Evolutionary conservation across 768 basidiomycete species (phyloP).

Genomic region (Kwoniella dendrophila): DNA sequence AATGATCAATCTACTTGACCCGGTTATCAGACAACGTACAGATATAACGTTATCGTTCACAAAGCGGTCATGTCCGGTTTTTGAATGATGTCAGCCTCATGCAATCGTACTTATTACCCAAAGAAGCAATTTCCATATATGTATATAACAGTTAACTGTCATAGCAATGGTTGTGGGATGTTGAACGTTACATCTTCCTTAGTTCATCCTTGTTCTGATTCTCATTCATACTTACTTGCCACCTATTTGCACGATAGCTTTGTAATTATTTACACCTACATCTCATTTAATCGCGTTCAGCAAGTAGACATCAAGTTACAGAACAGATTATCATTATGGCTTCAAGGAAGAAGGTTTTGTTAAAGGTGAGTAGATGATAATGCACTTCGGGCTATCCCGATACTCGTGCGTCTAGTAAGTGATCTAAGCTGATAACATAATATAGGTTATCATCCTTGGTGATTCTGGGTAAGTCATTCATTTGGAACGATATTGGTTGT

Average conservation of each 20-base stretch:
- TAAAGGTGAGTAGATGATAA: slow-evolving; percentile 55
- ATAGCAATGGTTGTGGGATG: too few species aligned
- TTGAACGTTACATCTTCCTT: neutral
- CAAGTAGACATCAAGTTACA: neutral
- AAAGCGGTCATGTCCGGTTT: neutral
- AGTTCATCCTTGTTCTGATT: slow-evolving; percentile 8
- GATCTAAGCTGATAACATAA: neutral
- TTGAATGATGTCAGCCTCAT: slow-evolving; percentile 3
- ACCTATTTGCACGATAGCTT: neutral
- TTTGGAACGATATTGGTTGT: too few species aligned
- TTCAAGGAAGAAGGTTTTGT: slow-evolving; percentile 59
- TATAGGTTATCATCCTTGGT: slow-evolving; percentile 97
- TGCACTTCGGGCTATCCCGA: slow-evolving; percentile 4
- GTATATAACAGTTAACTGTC: too few species aligned
- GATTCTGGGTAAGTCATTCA: slow-evolving; percentile 64
- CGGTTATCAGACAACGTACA: too few species aligned
- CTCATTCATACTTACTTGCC: slow-evolving; percentile 8
- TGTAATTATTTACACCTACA: neutral
- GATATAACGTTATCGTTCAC: neutral
- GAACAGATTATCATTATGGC: slow-evolving; percentile 58
- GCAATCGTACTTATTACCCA: neutral
- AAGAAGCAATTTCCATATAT: neutral
- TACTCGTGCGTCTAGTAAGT: neutral
- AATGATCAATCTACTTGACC: too few species aligned
- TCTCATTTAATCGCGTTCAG: neutral